Evolutionary conservation across 805 yeast genomes (phyloP).

Genomic region (Ogataea zsoltii): DNA sequence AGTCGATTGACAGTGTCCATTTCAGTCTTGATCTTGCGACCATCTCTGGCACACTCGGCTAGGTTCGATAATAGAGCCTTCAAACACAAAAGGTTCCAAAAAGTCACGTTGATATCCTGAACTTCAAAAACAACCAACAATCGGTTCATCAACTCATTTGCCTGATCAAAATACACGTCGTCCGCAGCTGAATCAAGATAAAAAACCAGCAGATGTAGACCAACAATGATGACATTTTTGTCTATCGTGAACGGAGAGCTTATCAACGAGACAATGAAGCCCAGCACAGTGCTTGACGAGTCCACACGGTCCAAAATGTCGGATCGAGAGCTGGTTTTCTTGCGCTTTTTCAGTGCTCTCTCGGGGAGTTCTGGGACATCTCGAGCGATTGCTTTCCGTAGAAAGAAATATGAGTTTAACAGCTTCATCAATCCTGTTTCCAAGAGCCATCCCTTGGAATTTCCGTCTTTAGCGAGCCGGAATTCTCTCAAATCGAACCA

Average conservation of each 20-base stretch:
- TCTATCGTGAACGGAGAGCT: constrained; percentile 15
- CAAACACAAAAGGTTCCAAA: constrained; percentile 17
- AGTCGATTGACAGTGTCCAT: constrained; percentile 25
- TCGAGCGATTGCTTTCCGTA: background rate
- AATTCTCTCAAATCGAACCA: constrained; percentile 28
- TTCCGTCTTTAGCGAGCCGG: constrained; percentile 4
- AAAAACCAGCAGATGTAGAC: constrained; percentile 35
- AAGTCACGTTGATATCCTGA: constrained; percentile 14
- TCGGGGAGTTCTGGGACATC: background rate
- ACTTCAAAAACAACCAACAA: constrained; percentile 22
- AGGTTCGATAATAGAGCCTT: constrained; percentile 9
- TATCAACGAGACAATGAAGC: constrained; percentile 27
- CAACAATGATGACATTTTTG: constrained; percentile 17
- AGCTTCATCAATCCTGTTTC: constrained; percentile 37
- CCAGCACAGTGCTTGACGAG: constrained; percentile 29
- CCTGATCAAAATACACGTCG: background rate
- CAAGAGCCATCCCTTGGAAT: constrained; percentile 42
- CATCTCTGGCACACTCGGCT: background rate
- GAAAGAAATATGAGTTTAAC: constrained; percentile 12
- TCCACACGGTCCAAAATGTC: constrained; percentile 22
- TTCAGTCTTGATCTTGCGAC: background rate
- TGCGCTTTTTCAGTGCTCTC: constrained; percentile 7
- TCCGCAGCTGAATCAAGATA: constrained; percentile 18
- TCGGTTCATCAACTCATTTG: constrained; percentile 8
- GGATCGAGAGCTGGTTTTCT: constrained; percentile 30